Percentiles rank a stretch among this genome's conserved stretches.
phyloP scores from a whole-genome alignment of 2,329 filamentous ascomycete species.

The Aureobasidium musti region DNA sequence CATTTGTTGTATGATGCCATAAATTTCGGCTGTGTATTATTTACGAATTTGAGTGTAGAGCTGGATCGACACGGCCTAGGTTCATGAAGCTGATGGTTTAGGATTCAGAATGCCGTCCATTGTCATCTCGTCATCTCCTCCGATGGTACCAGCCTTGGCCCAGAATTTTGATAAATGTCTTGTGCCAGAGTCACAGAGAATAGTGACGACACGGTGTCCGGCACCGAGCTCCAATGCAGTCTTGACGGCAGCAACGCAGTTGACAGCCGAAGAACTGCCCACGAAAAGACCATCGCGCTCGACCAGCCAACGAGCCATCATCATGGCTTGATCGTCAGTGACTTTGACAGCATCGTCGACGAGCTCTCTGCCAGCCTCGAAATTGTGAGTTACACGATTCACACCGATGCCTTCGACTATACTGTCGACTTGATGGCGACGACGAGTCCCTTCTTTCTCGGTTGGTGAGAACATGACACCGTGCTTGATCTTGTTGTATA shows the following conservation, averaged over 20 bases:
- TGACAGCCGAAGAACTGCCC: conserved; percentile 94
- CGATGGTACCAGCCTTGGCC: conserved; percentile 69
- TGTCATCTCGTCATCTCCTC: conserved; percentile 49
- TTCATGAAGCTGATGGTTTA: background rate
- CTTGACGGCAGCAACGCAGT: conserved; percentile 70
- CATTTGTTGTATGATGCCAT: too few species aligned
- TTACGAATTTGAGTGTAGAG: background rate
- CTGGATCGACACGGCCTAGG: too few species aligned
- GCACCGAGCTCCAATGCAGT: conserved; percentile 65
- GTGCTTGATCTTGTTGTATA: conserved; percentile 88
- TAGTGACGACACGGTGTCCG: conserved; percentile 68
- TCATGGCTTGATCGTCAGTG: conserved; percentile 81
- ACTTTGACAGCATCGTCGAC: conserved; percentile 90
- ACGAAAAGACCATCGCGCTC: conserved; percentile 94
- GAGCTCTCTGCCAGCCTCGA: conserved; percentile 80
- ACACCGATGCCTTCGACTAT: conserved; percentile 96
- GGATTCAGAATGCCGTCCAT: conserved; percentile 57
- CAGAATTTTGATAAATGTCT: conserved; percentile 84
- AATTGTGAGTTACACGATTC: conserved; percentile 91
- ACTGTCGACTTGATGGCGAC: conserved; percentile 88
- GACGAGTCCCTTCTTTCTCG: conserved; percentile 85
- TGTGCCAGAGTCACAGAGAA: conserved; percentile 76
- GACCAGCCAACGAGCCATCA: conserved; percentile 95
- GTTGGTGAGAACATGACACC: conserved; percentile 94
- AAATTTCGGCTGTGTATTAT: too few species aligned